A percentile compares a stretch with the other conserved stretches of the same genome.
Conservation (phyloP, 129 eudicot genomes). For the Pulicaria dysenterica region DNA sequence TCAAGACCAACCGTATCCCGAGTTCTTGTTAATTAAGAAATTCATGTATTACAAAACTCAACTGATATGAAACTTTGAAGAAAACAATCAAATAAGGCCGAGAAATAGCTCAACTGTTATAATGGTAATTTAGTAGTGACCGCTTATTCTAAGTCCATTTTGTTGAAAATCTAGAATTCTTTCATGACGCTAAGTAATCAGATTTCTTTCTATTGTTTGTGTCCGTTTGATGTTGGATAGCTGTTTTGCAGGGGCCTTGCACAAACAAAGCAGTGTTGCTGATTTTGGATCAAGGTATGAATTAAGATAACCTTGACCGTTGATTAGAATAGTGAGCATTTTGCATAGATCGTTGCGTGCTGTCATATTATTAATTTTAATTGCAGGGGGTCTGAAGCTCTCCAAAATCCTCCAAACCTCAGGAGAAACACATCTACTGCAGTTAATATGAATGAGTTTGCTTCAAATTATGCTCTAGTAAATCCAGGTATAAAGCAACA, state of each 20-base stretch:
- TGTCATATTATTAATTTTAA: conserved; percentile 12
- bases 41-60: neutral
- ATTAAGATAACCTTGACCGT: neutral
- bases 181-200: neutral
- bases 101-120: no score
- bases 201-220: neutral
- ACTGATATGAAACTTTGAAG: neutral
- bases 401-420: conserved; percentile 54
- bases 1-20: no score
- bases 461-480: conserved; percentile 42
- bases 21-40: neutral
- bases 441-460: conserved; percentile 58
- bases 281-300: conserved; percentile 66
- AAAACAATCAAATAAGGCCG: no score
- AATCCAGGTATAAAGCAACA: conserved; percentile 76
- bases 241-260: conserved; percentile 58
- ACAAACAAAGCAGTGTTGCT: conserved; percentile 82
- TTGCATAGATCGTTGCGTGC: neutral
- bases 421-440: conserved; percentile 80
- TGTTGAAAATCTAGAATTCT: neutral
- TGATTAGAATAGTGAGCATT: neutral
- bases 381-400: conserved; percentile 57
- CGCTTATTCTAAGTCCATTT: no score
- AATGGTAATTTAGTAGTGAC: no score
- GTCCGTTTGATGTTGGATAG: conserved; percentile 14